Evolutionary conservation across 139 green algal species (phyloP).

Genomic region (Spirogloea muscicola): DNA sequence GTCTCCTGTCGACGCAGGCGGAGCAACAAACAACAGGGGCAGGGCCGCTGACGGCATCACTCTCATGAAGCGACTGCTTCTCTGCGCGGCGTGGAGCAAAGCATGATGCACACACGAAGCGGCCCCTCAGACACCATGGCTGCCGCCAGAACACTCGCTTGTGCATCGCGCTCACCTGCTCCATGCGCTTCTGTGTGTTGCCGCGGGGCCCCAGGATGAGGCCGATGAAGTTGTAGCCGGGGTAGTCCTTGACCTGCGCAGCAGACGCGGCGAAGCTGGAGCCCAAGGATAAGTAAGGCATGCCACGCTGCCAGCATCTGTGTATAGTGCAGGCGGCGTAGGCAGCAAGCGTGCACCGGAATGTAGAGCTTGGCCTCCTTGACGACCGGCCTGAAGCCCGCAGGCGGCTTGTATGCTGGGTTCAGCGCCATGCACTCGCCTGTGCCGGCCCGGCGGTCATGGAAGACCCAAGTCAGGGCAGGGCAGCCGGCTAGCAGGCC

Average conservation of each 20-base stretch:
- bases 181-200: slow-evolving; percentile 97
- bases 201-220: slow-evolving; percentile 95
- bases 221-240: slow-evolving; percentile 96
- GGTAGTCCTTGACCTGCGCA: slow-evolving; percentile 74
- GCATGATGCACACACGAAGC: neutral
- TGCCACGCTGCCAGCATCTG: neutral
- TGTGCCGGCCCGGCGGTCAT: neutral
- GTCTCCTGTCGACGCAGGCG: slow-evolving; percentile 79
- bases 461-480: neutral
- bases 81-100: too few species aligned
- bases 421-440: slow-evolving; percentile 43
- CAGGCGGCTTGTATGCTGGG: slow-evolving; percentile 39
- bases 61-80: too few species aligned
- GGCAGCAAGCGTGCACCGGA: too few species aligned
- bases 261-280: too few species aligned
- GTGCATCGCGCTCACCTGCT: slow-evolving; percentile 69
- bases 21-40: too few species aligned
- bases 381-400: slow-evolving; percentile 37
- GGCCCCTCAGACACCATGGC: neutral
- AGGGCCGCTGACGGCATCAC: too few species aligned
- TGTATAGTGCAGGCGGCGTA: too few species aligned
- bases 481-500: neutral
- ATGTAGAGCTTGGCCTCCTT: slow-evolving; percentile 49
- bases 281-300: neutral
- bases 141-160: neutral